Evolutionary conservation across 768 basidiomycete species (phyloP), one percentile per base, ranked within the genome.

Genomic region (Suillus discolor): DNA sequence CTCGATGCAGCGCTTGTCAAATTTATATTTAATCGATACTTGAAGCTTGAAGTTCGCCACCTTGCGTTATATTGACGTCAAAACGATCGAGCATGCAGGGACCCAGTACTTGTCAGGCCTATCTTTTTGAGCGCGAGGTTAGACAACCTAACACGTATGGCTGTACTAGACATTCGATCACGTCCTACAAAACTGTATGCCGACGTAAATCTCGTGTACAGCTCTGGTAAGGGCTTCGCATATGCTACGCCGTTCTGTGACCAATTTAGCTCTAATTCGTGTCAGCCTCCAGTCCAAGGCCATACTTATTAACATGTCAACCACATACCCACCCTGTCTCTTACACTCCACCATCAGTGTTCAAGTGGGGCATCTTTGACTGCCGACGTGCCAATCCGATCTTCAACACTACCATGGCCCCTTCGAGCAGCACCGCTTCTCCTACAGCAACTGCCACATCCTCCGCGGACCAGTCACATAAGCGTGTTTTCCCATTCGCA

Each of bases 401-500:
- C 54, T 36, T n/a, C 54, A n/a, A 34, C 34, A 13, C 31, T 55
- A 55, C 20, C 54, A 55, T 55, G 54, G 54, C 34, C 20, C 54
- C 54, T n/a, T 55, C 54, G 12, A 36, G 6, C 20, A 55, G 34
- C 12, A 55, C 34, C 34, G 7, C 31, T 13, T 55, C 20, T 12
- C 34, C 69, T 36, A 31, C 57, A 3, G 11, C 57, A 41, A 59
- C 67, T 25, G 45, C 45, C 39, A 63, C 57, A 18, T 34, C 66
- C 51, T 65, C 69, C 12, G 51, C 60, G 15, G 1, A 51, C 45
- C 54, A 65, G 28, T 54, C 73, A 7, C 62, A 44, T 55, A 64
- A 66, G 41, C 65, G 61, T 15, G 68, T 63, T 65, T 67, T 71
- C 49, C 74, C 74, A 4, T 62, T 66, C 38, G 39, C 60, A 6